These are phyloP conservation scores for Papiliotrema fonsecae DNA, from an alignment of 1,284 basidiomycete genomes.

Conservation along the genomic window DNA sequence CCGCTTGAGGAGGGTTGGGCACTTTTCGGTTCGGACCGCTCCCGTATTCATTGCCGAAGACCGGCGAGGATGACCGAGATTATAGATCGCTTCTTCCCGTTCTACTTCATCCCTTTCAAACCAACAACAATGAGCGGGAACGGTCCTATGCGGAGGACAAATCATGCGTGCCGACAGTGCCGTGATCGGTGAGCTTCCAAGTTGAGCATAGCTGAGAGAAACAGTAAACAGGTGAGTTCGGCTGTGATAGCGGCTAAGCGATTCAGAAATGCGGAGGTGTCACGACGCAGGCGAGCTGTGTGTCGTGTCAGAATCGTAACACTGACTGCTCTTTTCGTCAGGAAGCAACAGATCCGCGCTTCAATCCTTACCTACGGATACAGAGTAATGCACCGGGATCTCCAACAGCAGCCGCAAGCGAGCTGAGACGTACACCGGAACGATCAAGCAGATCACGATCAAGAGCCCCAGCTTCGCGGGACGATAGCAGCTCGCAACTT, in stretches of 20 bases:
- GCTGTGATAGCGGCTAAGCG: no score
- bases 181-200: constrained; percentile 10
- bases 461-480: no score
- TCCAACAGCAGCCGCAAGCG: background rate
- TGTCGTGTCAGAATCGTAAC: constrained; percentile 10
- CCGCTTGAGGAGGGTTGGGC: no score
- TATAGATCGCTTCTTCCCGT: no score
- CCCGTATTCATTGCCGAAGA: no score
- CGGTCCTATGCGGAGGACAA: constrained; percentile 6
- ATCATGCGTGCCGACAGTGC: constrained; percentile 16
- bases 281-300: constrained; percentile 10
- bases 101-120: no score
- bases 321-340: constrained; percentile 13
- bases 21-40: no score
- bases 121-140: no score
- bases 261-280: constrained; percentile 18
- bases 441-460: no score
- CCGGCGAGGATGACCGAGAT: no score
- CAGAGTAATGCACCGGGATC: background rate
- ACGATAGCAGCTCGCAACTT: no score
- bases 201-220: background rate
- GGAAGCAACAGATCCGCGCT: constrained; percentile 16
- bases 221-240: no score
- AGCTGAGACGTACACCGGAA: background rate
- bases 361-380: constrained; percentile 17